A percentile compares a stretch with the other conserved stretches of the same genome.
phyloP scores from a whole-genome alignment of 495 filamentous ascomycete species.

The Schizothecium vesticola region DNA sequence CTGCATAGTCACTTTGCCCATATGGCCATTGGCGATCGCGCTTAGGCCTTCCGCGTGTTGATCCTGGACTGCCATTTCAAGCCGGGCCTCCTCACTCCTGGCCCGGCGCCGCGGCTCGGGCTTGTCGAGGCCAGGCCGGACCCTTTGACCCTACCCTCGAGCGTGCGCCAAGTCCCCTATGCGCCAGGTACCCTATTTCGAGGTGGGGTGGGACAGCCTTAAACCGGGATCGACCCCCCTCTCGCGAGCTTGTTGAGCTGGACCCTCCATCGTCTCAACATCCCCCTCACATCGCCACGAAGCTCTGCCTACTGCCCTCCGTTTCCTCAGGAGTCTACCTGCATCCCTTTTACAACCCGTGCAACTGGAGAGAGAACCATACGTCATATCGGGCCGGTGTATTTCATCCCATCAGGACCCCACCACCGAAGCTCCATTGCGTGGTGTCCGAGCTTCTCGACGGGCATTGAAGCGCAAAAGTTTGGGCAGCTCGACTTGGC shows the following conservation, averaged over 20 bases:
- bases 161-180: neutral
- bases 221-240: neutral
- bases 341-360: neutral
- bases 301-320: neutral
- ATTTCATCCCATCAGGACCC: neutral
- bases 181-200: neutral
- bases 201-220: neutral
- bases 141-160: neutral
- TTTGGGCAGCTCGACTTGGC: neutral
- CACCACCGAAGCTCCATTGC: neutral
- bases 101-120: neutral
- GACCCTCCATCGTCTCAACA: neutral
- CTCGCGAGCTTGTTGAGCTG: neutral
- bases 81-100: neutral
- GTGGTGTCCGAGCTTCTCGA: neutral
- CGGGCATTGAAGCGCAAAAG: too few relatives aligned
- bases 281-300: neutral
- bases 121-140: neutral
- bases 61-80: neutral
- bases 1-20: neutral
- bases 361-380: neutral
- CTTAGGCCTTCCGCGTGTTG: neutral
- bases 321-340: neutral
- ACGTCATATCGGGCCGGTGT: neutral
- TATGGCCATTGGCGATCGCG: neutral